These are phyloP conservation scores for Pyrenula aspistea DNA, from an alignment of 495 filamentous ascomycete genomes.

Conservation along the genomic window DNA sequence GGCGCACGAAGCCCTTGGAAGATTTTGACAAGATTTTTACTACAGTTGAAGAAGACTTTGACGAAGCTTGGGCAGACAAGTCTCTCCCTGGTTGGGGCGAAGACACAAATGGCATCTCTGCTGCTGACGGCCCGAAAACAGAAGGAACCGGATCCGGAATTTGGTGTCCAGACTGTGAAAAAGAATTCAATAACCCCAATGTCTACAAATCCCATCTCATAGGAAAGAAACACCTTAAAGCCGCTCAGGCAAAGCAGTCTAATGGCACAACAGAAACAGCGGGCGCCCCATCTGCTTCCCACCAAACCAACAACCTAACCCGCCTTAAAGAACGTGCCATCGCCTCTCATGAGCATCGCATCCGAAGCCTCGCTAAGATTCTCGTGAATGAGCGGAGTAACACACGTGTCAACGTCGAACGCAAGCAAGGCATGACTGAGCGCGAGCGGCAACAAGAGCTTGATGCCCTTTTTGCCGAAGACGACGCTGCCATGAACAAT, in stretches of 20 bases:
- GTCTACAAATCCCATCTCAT: slow-evolving; percentile 82
- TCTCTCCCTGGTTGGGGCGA: slow-evolving; percentile 70
- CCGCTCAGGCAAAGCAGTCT: slow-evolving; percentile 48
- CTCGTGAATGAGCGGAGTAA: slow-evolving; percentile 73
- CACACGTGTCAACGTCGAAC: slow-evolving; percentile 84
- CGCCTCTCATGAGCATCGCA: slow-evolving; percentile 75
- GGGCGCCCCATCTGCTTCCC: slow-evolving; percentile 12
- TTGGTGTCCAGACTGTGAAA: slow-evolving; percentile 85
- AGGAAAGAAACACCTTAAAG: slow-evolving; percentile 84
- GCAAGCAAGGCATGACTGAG: slow-evolving; percentile 91
- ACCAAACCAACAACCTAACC: slow-evolving; percentile 4
- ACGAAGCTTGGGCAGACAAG: slow-evolving; percentile 66
- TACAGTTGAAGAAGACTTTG: slow-evolving; percentile 69
- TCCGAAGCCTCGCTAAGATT: slow-evolving; percentile 60
- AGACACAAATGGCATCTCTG: slow-evolving; percentile 33
- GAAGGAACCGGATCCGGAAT: slow-evolving; percentile 57
- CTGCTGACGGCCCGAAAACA: slow-evolving; percentile 30
- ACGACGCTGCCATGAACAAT: slow-evolving; percentile 20
- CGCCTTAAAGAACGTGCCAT: slow-evolving; percentile 81
- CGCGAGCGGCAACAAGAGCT: slow-evolving; percentile 84
- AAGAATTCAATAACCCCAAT: slow-evolving; percentile 90
- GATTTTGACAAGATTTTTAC: slow-evolving; percentile 68
- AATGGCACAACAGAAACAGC: slow-evolving; percentile 19
- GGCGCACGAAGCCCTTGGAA: slow-evolving; percentile 67
- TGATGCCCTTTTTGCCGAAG: slow-evolving; percentile 67